Evolutionary conservation across 352 stramenopile species (phyloP), one percentile per base, ranked within the genome.

Genomic region (Phytophthora sp.): DNA sequence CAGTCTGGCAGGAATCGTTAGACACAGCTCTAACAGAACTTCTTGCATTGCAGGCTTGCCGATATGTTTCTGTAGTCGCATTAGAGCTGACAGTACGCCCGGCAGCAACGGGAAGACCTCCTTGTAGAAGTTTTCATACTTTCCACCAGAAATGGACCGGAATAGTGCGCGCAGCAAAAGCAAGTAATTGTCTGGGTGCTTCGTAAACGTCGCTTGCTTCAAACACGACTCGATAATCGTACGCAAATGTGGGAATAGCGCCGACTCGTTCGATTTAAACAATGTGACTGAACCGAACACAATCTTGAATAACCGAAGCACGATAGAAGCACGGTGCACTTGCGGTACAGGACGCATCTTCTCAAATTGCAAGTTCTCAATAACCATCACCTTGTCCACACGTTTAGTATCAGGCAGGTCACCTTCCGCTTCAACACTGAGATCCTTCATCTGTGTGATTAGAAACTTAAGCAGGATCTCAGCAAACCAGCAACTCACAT

Each of bases 91-190:
- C 23, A 99, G 64, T 24, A 99, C 80, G 3, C 89, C 88, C 4
- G 97, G 93, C 18, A 99, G 78, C 13, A 99, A 66, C 20, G 95
- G 96, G 30, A 98, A 89, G 4, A 99, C 76, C 70, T 99, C 96
- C 69, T 97, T 98, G 82, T 99, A 99, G 13, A 98, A 98, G 51
- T 97, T 96, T 76, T 99, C 97, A 75, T 99, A 99, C 66, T 99
- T 99, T 29, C 97, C 95, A 35, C 93, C 94, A 6, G 94, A 98
- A 46, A 99, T 98, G 27, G 91, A 98, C 29, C 96, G 86, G 70
- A 99, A 99, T 15, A 99, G 74, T 6, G 92, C 88, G 5, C 95
- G 85, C 24, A 99, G 71, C 27, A 99, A 79, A 51, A 98, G 86
- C 59, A 98, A 89, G 63, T 99, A 98, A 63, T 98, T 99, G 62